A percentile compares a stretch with the other conserved stretches of the same genome.
These are phyloP conservation scores for Spergularia marina DNA, from an alignment of 148 eudicot genomes.

Conservation along the genomic window DNA sequence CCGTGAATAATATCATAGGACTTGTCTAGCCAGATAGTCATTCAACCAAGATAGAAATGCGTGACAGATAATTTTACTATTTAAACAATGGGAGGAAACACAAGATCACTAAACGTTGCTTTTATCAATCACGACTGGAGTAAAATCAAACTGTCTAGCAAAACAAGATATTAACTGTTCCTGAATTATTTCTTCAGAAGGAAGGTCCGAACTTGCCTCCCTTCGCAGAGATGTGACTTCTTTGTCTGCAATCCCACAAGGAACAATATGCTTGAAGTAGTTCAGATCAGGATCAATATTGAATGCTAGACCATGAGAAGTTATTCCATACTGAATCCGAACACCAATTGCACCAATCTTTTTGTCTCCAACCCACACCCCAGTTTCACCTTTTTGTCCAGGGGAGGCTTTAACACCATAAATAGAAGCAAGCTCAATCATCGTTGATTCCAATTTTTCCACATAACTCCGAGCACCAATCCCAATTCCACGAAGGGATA, in stretches of 20 bases:
- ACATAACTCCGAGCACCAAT: slow-evolving; percentile 84
- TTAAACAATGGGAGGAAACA: slow-evolving; percentile 12
- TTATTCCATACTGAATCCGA: slow-evolving; percentile 73
- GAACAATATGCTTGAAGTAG: slow-evolving; percentile 82
- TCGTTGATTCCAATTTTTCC: slow-evolving; percentile 75
- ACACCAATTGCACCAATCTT: slow-evolving; percentile 96
- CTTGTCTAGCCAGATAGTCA: neutral
- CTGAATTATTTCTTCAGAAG: slow-evolving; percentile 66
- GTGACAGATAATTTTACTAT: neutral
- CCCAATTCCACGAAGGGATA: slow-evolving; percentile 72
- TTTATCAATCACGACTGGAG: slow-evolving; percentile 25
- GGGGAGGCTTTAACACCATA: slow-evolving; percentile 65
- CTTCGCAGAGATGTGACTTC: slow-evolving; percentile 73
- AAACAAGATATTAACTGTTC: slow-evolving; percentile 79
- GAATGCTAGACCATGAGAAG: slow-evolving; percentile 85
- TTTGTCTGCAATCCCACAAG: slow-evolving; percentile 85
- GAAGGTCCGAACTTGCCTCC: slow-evolving; percentile 55
- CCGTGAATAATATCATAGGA: slow-evolving; percentile 1
- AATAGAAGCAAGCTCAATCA: slow-evolving; percentile 74
- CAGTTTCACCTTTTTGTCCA: slow-evolving; percentile 68
- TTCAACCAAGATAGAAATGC: neutral
- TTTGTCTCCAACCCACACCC: slow-evolving; percentile 84
- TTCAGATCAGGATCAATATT: slow-evolving; percentile 77
- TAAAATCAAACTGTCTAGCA: slow-evolving; percentile 52
- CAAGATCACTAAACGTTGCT: slow-evolving; percentile 25